These are phyloP conservation scores for Rheum nobile DNA, from an alignment of 148 eudicot genomes.

Conservation along the genomic window DNA sequence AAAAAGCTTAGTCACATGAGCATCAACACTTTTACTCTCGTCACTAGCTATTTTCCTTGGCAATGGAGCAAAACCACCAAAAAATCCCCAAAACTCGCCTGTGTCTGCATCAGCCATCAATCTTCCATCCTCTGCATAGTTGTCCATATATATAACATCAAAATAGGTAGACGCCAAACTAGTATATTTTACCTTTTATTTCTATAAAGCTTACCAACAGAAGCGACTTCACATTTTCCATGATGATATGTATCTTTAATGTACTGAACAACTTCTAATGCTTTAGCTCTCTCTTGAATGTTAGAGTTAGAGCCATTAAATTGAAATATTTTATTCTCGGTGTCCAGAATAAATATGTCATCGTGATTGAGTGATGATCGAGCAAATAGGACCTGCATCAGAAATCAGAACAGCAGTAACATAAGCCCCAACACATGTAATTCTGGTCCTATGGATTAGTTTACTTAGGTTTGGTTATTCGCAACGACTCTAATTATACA, in stretches of 20 bases:
- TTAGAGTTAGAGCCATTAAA: slow-evolving; percentile 90
- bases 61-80: slow-evolving; percentile 99
- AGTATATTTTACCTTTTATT: neutral
- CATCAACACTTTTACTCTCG: slow-evolving; percentile 31
- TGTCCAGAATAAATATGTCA: slow-evolving; percentile 89
- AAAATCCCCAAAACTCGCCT: slow-evolving; percentile 98
- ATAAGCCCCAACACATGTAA: slow-evolving; percentile 1
- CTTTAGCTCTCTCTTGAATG: slow-evolving; percentile 99
- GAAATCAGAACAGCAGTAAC: neutral
- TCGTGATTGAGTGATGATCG: slow-evolving; percentile 93
- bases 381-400: slow-evolving; percentile 70
- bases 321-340: slow-evolving; percentile 75
- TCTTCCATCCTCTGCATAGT: slow-evolving; percentile 73
- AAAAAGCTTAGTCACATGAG: slow-evolving; percentile 47
- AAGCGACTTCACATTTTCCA: slow-evolving; percentile 93
- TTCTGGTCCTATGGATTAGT: neutral
- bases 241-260: slow-evolving; percentile 89
- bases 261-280: slow-evolving; percentile 95
- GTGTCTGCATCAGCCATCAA: slow-evolving; percentile 95
- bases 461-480: neutral
- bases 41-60: slow-evolving; percentile 70
- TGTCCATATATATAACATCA: neutral
- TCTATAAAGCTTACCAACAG: slow-evolving; percentile 54
- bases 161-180: neutral
- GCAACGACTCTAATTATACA: neutral